These are phyloP conservation scores for Tetraselmis chui DNA, from an alignment of 139 green algal genomes.

Conservation along the genomic window DNA sequence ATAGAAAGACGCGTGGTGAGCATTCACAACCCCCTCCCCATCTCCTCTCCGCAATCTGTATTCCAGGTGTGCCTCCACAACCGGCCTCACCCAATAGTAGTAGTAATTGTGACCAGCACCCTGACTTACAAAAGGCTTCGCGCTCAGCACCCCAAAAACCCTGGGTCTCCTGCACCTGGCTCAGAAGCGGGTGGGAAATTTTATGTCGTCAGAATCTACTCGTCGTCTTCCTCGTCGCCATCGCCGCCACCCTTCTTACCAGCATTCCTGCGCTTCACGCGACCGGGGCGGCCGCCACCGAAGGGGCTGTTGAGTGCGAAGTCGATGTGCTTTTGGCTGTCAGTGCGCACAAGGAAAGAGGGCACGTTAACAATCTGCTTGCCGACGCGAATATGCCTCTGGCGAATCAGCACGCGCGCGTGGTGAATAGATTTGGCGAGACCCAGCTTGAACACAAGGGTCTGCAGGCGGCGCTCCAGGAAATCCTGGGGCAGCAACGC, in stretches of 20 bases:
- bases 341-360: conserved; percentile 95
- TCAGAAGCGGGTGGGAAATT: no score
- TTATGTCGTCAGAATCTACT: no score
- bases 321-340: conserved; percentile 99
- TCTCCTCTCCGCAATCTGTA: no score
- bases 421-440: conserved; percentile 99
- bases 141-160: no score
- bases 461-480: conserved; percentile 89
- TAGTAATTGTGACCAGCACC: no score
- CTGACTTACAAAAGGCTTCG: no score
- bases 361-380: conserved; percentile 99
- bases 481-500: conserved; percentile 82
- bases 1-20: no score
- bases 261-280: conserved; percentile 76
- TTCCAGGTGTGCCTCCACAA: no score
- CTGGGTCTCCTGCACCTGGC: no score
- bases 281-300: conserved; percentile 91
- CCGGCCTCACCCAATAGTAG: no score
- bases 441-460: conserved; percentile 98
- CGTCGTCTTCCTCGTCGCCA: not conserved
- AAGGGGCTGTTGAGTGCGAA: conserved; percentile 95
- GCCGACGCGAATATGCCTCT: conserved; percentile 98
- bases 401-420: conserved; percentile 93
- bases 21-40: no score
- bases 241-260: not conserved